Percentiles rank a stretch among this genome's conserved stretches.
Conservation (phyloP, 345 rosid genomes). For the Populus deltoides region DNA sequence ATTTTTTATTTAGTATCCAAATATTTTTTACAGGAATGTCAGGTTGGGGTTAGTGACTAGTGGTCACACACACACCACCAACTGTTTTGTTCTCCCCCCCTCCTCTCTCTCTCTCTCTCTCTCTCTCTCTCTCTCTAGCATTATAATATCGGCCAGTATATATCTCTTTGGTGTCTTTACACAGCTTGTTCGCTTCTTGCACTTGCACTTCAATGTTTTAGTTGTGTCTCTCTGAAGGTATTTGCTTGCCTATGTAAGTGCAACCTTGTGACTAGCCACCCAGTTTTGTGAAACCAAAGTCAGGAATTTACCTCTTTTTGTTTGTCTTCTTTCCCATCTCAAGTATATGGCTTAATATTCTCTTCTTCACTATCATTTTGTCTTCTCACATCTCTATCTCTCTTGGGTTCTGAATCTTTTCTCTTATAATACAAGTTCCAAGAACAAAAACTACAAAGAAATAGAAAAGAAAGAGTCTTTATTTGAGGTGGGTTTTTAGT, state of each 20-base stretch:
- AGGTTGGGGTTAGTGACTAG: conserved; percentile 4
- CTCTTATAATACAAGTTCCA: not conserved
- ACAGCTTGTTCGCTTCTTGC: conserved; percentile 9
- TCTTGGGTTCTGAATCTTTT: not conserved
- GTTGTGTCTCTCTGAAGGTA: not conserved
- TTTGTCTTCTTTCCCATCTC: conserved; percentile 6
- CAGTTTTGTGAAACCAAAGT: conserved; percentile 5
- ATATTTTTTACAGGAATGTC: conserved; percentile 10
- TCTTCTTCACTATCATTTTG: not conserved
- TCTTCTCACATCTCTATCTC: not conserved
- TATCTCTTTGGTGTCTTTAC: not conserved
- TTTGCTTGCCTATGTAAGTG: not conserved
- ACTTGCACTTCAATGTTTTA: not conserved
- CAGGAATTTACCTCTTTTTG: conserved; percentile 10
- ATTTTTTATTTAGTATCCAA: not conserved
- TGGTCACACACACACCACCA: conserved; percentile 12
- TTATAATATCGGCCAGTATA: not conserved
- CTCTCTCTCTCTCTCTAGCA: not conserved
- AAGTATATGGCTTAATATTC: not conserved
- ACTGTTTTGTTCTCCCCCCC: not conserved
- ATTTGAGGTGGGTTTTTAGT: conserved; percentile 14
- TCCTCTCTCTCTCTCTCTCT: not conserved
- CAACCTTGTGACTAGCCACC: not conserved
- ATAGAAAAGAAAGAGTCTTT: conserved; percentile 17
- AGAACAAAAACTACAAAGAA: not conserved